Percentiles rank a stretch among this genome's conserved stretches.
phyloP scores from a whole-genome alignment of 331 rosid species.

The Acacia pycnantha region DNA sequence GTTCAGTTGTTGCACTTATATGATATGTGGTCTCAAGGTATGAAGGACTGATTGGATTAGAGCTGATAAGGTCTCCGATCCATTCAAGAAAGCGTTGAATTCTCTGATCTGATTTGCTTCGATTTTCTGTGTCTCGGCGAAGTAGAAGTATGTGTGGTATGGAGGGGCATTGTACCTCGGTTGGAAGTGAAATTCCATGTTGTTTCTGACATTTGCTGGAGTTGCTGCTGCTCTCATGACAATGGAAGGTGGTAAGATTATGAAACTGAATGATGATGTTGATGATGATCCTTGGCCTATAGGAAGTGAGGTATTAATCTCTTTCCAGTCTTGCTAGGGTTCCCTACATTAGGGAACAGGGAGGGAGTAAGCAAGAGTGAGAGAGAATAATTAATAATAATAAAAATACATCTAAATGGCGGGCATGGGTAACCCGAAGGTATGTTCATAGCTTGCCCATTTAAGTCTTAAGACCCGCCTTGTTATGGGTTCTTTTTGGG shows the following conservation, averaged over 20 bases:
- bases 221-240: slow-evolving; percentile 52
- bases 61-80: not conserved
- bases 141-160: slow-evolving; percentile 33
- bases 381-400: no score
- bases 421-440: no score
- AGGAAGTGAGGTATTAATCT: not conserved
- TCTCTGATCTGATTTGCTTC: slow-evolving; percentile 39
- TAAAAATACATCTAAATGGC: no score
- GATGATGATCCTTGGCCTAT: slow-evolving; percentile 21
- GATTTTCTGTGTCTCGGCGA: slow-evolving; percentile 39
- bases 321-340: not conserved
- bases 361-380: no score
- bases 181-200: slow-evolving; percentile 21
- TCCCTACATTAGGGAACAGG: no score
- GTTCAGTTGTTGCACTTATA: no score
- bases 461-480: no score
- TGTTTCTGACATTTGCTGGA: slow-evolving; percentile 17
- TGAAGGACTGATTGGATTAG: not conserved
- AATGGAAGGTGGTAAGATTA: slow-evolving; percentile 34
- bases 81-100: slow-evolving; percentile 40
- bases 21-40: slow-evolving; percentile 20
- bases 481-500: no score
- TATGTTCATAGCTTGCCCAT: no score
- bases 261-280: no score
- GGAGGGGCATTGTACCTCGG: slow-evolving; percentile 15